Conservation (phyloP, 306 rosid species). For the Malus sylvestris region DNA sequence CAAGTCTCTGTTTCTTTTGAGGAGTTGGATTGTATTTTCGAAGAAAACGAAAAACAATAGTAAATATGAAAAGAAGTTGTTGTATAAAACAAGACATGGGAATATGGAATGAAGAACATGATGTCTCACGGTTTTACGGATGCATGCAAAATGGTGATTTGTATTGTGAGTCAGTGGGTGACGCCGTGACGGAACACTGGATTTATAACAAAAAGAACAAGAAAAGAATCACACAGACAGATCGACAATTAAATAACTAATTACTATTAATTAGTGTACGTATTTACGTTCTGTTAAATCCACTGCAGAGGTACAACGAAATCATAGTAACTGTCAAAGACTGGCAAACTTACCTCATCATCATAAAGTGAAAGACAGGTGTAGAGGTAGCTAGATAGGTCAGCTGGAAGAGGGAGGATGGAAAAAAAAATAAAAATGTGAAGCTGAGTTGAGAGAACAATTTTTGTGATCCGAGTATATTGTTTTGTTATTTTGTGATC, state of each 20-base stretch:
- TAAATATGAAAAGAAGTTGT: neutral
- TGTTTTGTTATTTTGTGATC: neutral
- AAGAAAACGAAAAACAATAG: neutral
- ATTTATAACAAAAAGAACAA: conserved; percentile 12
- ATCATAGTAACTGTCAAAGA: neutral
- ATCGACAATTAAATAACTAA: neutral
- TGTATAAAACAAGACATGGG: conserved; percentile 24
- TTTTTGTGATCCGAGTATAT: neutral
- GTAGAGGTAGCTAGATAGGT: neutral
- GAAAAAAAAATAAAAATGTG: neutral
- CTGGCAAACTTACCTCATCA: conserved; percentile 1
- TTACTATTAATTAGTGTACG: neutral
- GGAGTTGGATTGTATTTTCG: neutral
- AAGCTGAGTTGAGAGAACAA: conserved; percentile 14
- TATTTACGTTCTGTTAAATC: neutral
- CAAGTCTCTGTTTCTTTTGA: neutral
- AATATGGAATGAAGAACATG: conserved; percentile 20
- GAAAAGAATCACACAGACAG: neutral
- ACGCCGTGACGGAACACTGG: neutral
- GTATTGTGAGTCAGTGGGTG: conserved; percentile 4
- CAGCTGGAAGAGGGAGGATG: neutral
- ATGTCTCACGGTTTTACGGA: conserved; percentile 24
- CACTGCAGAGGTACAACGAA: neutral
- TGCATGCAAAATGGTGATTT: conserved; percentile 35
- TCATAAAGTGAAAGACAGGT: neutral